These are phyloP conservation scores for Tolypocladium amazonense DNA, from an alignment of 2,329 filamentous ascomycete species.

Conservation along the genomic window DNA sequence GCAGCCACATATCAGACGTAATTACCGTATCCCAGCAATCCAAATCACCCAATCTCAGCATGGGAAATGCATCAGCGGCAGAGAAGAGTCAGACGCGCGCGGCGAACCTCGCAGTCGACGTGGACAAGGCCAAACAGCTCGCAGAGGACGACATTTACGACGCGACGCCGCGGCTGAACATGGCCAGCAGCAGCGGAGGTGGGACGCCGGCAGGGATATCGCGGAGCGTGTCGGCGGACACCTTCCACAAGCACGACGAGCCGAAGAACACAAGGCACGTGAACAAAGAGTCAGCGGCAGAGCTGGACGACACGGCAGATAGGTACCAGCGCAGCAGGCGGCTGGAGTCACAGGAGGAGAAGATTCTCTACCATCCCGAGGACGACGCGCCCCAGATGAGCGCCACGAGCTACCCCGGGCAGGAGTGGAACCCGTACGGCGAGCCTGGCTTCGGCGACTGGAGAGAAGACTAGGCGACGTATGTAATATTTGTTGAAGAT, in stretches of 20 bases:
- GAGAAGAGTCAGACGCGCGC: background rate
- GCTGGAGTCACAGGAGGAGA: conserved; percentile 39
- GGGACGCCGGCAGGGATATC: background rate
- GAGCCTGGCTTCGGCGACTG: conserved; percentile 19
- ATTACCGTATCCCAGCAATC: background rate
- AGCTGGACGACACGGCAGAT: conserved; percentile 31
- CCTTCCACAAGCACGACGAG: background rate
- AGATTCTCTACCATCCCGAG: conserved; percentile 33
- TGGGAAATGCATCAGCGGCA: background rate
- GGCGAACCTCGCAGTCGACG: conserved; percentile 1
- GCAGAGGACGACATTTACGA: conserved; percentile 23
- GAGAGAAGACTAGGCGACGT: conserved; percentile 7
- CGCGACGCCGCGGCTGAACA: conserved; percentile 16
- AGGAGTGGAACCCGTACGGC: conserved; percentile 56
- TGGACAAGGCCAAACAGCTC: conserved; percentile 5
- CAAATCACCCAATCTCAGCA: background rate
- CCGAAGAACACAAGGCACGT: conserved; percentile 1
- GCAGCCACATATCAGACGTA: background rate
- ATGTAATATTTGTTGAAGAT: background rate
- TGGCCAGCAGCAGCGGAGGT: background rate
- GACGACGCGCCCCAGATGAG: conserved; percentile 45
- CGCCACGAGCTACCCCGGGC: conserved; percentile 58
- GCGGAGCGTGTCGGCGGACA: conserved; percentile 1
- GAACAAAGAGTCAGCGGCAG: conserved; percentile 12
- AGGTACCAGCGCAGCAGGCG: conserved; percentile 33